Evolutionary conservation across 805 yeast species (phyloP).

Genomic region (Saturnispora besseyi): DNA sequence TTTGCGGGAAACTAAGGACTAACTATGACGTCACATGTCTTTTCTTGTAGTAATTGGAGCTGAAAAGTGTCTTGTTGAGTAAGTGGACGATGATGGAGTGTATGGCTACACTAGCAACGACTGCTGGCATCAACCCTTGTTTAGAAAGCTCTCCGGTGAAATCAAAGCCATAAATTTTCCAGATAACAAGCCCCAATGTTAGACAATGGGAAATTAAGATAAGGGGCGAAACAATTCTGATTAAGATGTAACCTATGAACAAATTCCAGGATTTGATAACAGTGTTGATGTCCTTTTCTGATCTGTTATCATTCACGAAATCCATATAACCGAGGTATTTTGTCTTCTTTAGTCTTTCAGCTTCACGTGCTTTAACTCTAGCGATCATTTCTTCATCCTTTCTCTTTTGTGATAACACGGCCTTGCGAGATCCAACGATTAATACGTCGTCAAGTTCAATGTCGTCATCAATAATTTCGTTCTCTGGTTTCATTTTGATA

Average conservation of each 20-base stretch:
- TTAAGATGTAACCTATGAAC: slow-evolving; percentile 21
- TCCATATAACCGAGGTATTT: slow-evolving; percentile 12
- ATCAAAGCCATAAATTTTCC: slow-evolving; percentile 15
- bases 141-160: slow-evolving; percentile 9
- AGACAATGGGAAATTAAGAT: slow-evolving; percentile 21
- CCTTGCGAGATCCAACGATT: slow-evolving; percentile 13
- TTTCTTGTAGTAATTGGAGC: slow-evolving; percentile 17
- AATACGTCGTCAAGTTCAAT: slow-evolving; percentile 9
- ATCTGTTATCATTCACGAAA: slow-evolving; percentile 9
- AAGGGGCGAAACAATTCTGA: slow-evolving; percentile 22
- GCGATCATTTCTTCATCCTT: neutral
- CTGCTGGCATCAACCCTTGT: slow-evolving; percentile 14
- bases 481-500: neutral
- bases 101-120: slow-evolving; percentile 16
- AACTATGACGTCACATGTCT: slow-evolving; percentile 9
- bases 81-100: slow-evolving; percentile 22
- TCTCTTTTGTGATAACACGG: neutral
- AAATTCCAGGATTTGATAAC: slow-evolving; percentile 14
- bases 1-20: too few relatives aligned
- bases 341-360: neutral
- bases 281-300: slow-evolving; percentile 4
- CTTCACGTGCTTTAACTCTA: neutral
- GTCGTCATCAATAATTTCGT: neutral
- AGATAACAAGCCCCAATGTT: slow-evolving; percentile 14
- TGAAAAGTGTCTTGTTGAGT: slow-evolving; percentile 21